Conservation (phyloP, 495 filamentous ascomycete species). For the Delitschia confertaspora region DNA sequence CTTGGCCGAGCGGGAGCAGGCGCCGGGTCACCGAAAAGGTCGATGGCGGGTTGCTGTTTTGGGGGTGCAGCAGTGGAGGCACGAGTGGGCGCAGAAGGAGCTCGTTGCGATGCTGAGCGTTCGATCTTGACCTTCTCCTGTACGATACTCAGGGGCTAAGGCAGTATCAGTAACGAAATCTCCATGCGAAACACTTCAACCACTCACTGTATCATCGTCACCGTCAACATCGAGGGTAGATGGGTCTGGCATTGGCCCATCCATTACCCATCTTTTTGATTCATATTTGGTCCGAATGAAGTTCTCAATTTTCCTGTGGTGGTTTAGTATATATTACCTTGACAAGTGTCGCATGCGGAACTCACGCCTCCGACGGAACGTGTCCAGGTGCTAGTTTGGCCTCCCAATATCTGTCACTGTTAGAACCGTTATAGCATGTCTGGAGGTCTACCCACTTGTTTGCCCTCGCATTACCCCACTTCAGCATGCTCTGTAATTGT, state of each 20-base stretch:
- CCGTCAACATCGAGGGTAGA: slow-evolving; percentile 71
- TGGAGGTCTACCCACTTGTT: slow-evolving; percentile 60
- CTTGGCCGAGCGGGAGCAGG: slow-evolving; percentile 56
- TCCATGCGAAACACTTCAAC: background rate
- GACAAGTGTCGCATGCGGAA: slow-evolving; percentile 3
- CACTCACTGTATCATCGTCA: slow-evolving; percentile 48
- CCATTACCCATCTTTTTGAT: slow-evolving; percentile 96
- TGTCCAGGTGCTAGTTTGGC: slow-evolving; percentile 84
- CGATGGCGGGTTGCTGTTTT: slow-evolving; percentile 42
- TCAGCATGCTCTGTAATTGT: slow-evolving; percentile 81
- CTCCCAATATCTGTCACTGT: slow-evolving; percentile 70
- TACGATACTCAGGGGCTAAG: slow-evolving; percentile 59
- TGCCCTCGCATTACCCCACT: slow-evolving; percentile 89
- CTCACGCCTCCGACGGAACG: slow-evolving; percentile 85
- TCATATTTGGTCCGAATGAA: slow-evolving; percentile 99
- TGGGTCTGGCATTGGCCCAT: slow-evolving; percentile 87
- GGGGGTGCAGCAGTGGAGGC: slow-evolving; percentile 36
- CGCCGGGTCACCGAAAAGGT: slow-evolving; percentile 53
- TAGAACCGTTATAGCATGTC: background rate
- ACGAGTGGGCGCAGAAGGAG: slow-evolving; percentile 37
- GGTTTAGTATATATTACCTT: slow-evolving; percentile 2
- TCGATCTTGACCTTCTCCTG: slow-evolving; percentile 65
- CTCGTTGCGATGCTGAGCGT: slow-evolving; percentile 47
- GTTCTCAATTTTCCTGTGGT: slow-evolving; percentile 83
- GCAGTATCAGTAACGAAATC: slow-evolving; percentile 4